phyloP scores from a whole-genome alignment of 73 alveolate species.

The Paramecium sexaurelia region DNA sequence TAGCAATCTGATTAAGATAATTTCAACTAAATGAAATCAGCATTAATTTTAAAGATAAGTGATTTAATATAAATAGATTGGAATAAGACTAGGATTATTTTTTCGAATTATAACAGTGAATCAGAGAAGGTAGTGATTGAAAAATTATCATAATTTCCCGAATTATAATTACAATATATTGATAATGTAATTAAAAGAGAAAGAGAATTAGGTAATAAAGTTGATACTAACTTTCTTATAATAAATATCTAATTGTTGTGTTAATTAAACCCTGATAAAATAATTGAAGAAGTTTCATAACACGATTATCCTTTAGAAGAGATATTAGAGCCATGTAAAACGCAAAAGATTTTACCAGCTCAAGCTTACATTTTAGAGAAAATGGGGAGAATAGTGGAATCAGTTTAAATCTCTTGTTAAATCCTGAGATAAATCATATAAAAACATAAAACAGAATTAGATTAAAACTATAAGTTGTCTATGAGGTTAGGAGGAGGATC shows the following conservation, averaged over 20 bases:
- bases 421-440: neutral
- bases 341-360: neutral
- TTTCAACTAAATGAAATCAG: neutral
- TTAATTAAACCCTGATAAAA: constrained; percentile 34
- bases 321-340: neutral
- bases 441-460: neutral
- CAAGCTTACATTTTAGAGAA: constrained; percentile 20
- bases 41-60: neutral
- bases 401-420: neutral
- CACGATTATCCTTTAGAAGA: constrained; percentile 22
- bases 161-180: constrained; percentile 18
- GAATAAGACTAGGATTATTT: neutral
- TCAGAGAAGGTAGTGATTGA: constrained; percentile 13
- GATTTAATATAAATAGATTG: constrained; percentile 6
- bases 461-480: neutral
- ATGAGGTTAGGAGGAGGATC: constrained; percentile 26
- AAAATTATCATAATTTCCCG: neutral
- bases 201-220: constrained; percentile 31
- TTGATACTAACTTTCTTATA: neutral
- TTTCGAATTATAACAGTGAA: constrained; percentile 14
- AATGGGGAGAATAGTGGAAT: constrained; percentile 20
- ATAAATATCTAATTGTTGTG: neutral
- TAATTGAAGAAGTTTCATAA: neutral
- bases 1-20: neutral
- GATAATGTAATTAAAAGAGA: constrained; percentile 27